Base-by-base conservation (phyloP, 805 yeast species). In the Lachancea fermentati region DNA sequence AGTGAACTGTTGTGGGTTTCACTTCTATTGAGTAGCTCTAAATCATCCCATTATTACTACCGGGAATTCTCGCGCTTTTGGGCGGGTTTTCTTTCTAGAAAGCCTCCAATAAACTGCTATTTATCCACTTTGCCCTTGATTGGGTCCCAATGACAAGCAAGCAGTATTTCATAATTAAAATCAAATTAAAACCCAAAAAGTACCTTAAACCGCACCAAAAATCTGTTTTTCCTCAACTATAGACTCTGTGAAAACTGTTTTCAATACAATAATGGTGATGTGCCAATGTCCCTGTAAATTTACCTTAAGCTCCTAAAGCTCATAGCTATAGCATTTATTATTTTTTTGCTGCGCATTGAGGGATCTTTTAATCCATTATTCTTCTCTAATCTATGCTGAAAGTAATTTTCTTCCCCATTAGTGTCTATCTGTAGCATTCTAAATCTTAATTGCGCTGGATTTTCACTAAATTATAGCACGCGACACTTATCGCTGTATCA, bases 261-360 rank as follows among this genome's bases (percentile, higher is more conserved):
- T 63, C 48, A 68, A 52, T 8, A 68, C 72, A 54, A 78, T 39
- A 78, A 57, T 2, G 84, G 83, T 8, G 80, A 73, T 3, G 83
- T 77, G 19, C 80, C 81, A 42, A 78, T 62, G 56, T 78, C 82
- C 36, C 84, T 81, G 52, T 76, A 78, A 31, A 77, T 75, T n/a
- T 78, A 77, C 16, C 84, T 83, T 29, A 78, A 61, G 3, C 50
- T 46, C 12, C 41, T 31, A 36, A 44, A 51, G 3, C 52, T 54
- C 17, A 50, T n/a, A n/a, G n/a, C n/a, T n/a, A n/a, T n/a, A n/a
- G n/a, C n/a, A n/a, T n/a, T n/a, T n/a, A n/a, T n/a, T n/a, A n/a
- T n/a, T n/a, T n/a, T n/a, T n/a, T n/a, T n/a, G n/a, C n/a, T n/a
- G n/a, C n/a, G n/a, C n/a, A n/a, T n/a, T n/a, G n/a, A n/a, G n/a